Evolutionary conservation across 768 basidiomycete genomes (phyloP).

Genomic region (Chalciporus pseudorubinellus): DNA sequence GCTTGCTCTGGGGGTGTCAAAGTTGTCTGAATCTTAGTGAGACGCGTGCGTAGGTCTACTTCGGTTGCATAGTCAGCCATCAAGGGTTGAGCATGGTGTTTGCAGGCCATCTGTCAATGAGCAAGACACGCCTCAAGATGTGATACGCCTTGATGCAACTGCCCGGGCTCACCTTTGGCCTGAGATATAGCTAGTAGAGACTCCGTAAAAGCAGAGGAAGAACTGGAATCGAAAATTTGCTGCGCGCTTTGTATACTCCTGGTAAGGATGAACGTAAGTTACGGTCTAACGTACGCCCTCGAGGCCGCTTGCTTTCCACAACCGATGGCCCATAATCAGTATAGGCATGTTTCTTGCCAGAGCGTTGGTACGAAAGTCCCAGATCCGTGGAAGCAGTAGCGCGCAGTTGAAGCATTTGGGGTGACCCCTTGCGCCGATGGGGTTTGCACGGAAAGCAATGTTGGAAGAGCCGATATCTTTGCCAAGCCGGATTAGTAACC

Average conservation of each 20-base stretch:
- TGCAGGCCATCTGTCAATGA: conserved; percentile 1
- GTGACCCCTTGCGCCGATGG: too few relatives aligned
- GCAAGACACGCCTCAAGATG: background rate
- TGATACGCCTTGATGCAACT: too few relatives aligned
- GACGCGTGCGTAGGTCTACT: background rate
- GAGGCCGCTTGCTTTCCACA: background rate
- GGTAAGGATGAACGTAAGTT: conserved; percentile 6
- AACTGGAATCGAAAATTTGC: background rate
- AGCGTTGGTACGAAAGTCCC: too few relatives aligned
- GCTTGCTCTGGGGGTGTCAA: background rate
- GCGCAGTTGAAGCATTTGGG: too few relatives aligned
- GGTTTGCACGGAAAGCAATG: too few relatives aligned
- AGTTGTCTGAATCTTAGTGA: background rate
- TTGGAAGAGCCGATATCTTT: too few relatives aligned
- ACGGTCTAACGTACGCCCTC: background rate
- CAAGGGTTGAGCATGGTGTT: background rate
- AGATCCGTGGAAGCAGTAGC: too few relatives aligned
- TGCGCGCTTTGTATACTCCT: background rate
- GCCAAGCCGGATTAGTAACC: too few relatives aligned
- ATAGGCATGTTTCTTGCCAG: too few relatives aligned
- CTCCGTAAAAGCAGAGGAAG: background rate
- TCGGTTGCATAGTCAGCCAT: background rate
- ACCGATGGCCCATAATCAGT: too few relatives aligned
- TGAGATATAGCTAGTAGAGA: background rate
- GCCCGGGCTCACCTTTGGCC: background rate